These are phyloP conservation scores for Hemisphaericaspora xylofermentans DNA, from an alignment of 1,139 yeast genomes.

Conservation along the genomic window DNA sequence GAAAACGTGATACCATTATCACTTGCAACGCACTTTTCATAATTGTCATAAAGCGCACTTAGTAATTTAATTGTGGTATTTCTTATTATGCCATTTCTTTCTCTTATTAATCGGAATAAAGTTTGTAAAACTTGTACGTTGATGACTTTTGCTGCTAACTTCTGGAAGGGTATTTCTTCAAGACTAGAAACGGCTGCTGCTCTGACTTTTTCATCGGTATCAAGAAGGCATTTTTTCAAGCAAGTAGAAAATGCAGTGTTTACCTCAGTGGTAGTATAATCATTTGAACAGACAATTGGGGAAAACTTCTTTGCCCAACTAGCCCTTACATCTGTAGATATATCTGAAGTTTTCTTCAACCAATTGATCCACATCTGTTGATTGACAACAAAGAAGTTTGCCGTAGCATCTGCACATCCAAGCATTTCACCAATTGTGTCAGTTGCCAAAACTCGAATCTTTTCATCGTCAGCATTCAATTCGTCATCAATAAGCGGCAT, in stretches of 20 bases:
- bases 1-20: slow-evolving; percentile 13
- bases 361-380: slow-evolving; percentile 66
- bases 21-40: slow-evolving; percentile 17
- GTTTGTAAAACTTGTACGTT: slow-evolving; percentile 50
- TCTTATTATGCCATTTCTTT: slow-evolving; percentile 67
- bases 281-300: slow-evolving; percentile 27
- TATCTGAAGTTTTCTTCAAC: slow-evolving; percentile 71
- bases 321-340: slow-evolving; percentile 60
- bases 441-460: slow-evolving; percentile 67
- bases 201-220: slow-evolving; percentile 75
- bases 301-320: slow-evolving; percentile 67
- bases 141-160: slow-evolving; percentile 45
- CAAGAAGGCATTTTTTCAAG: slow-evolving; percentile 66
- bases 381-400: slow-evolving; percentile 62
- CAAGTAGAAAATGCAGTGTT: slow-evolving; percentile 55
- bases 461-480: slow-evolving; percentile 66
- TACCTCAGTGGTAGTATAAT: slow-evolving; percentile 50
- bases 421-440: slow-evolving; percentile 70
- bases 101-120: slow-evolving; percentile 65
- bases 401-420: slow-evolving; percentile 33
- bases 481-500: slow-evolving; percentile 84
- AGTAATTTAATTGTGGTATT: slow-evolving; percentile 55
- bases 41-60: slow-evolving; percentile 52
- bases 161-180: slow-evolving; percentile 36
- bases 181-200: slow-evolving; percentile 55